These are phyloP conservation scores for Geosmithia putterillii DNA, from an alignment of 2,329 filamentous ascomycete species.

Conservation along the genomic window DNA sequence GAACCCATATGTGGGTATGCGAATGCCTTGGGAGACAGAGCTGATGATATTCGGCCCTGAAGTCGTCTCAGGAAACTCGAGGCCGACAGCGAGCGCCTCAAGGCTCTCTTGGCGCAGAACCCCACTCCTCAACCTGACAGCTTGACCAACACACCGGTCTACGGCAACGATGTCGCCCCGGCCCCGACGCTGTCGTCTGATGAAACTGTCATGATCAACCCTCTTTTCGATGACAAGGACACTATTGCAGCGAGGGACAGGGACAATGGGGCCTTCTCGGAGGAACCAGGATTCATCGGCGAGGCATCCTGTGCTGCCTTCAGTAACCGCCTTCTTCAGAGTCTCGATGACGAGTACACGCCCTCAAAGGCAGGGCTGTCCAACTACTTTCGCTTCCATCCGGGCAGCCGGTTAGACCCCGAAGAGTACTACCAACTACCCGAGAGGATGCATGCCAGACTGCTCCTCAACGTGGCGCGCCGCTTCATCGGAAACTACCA, in stretches of 20 bases:
- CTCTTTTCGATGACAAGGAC: constrained; percentile 10
- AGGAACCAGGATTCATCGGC: constrained; percentile 13
- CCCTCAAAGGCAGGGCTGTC: constrained; percentile 13
- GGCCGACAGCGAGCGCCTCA: constrained; percentile 7
- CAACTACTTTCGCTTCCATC: constrained; percentile 10
- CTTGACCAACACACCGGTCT: not conserved
- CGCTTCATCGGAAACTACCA: constrained; percentile 18
- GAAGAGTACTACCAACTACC: constrained; percentile 7
- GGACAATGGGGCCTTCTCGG: constrained; percentile 2
- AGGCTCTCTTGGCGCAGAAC: constrained; percentile 2
- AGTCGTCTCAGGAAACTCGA: constrained; percentile 8
- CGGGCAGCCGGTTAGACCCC: not conserved
- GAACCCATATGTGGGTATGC: no score
- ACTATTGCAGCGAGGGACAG: constrained; percentile 5
- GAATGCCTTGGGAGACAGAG: not conserved
- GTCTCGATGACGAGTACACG: constrained; percentile 13
- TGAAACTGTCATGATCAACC: constrained; percentile 15
- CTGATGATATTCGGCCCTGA: not conserved
- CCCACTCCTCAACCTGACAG: constrained; percentile 4
- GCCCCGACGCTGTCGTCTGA: constrained; percentile 9
- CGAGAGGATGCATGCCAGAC: constrained; percentile 15
- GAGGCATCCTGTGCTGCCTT: constrained; percentile 17
- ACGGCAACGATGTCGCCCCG: constrained; percentile 1
- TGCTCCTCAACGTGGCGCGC: constrained; percentile 14
- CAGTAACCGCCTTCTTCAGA: constrained; percentile 14